These are phyloP conservation scores for Fusarium avenaceum DNA, from an alignment of 2,329 filamentous ascomycete species.

Conservation along the genomic window DNA sequence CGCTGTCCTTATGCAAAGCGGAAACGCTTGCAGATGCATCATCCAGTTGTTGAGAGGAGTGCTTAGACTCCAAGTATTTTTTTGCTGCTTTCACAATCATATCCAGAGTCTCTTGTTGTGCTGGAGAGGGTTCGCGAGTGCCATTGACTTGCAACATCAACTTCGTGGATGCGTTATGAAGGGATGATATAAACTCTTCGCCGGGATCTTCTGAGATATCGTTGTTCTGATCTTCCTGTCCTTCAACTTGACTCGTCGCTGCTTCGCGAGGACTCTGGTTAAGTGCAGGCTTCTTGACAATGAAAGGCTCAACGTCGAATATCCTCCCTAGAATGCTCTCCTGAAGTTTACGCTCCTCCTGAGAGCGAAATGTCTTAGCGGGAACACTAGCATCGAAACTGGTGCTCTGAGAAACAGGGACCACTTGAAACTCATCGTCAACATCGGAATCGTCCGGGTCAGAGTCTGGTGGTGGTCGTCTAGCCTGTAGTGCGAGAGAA, in stretches of 20 bases:
- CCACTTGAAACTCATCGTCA: slow-evolving; percentile 67
- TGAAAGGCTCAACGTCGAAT: slow-evolving; percentile 63
- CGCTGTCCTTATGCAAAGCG: slow-evolving; percentile 10
- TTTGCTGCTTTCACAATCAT: slow-evolving; percentile 65
- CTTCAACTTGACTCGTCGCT: slow-evolving; percentile 29
- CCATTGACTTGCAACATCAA: slow-evolving; percentile 60
- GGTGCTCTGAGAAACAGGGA: slow-evolving; percentile 52
- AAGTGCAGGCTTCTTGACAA: slow-evolving; percentile 54
- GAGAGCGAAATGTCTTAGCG: slow-evolving; percentile 62
- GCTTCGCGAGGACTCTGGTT: slow-evolving; percentile 43
- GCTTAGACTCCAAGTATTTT: slow-evolving; percentile 63
- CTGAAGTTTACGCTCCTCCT: slow-evolving; percentile 68
- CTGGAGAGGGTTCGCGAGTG: slow-evolving; percentile 50
- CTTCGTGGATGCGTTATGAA: slow-evolving; percentile 59
- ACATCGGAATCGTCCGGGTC: slow-evolving; percentile 65
- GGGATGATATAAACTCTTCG: slow-evolving; percentile 50
- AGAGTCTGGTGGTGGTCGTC: slow-evolving; percentile 55
- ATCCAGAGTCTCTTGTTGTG: slow-evolving; percentile 64
- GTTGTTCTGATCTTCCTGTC: slow-evolving; percentile 41
- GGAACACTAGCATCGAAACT: slow-evolving; percentile 58
- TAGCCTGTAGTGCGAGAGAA: slow-evolving; percentile 59
- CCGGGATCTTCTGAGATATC: slow-evolving; percentile 45
- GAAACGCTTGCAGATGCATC: slow-evolving; percentile 23
- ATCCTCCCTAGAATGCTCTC: slow-evolving; percentile 67
- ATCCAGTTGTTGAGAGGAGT: slow-evolving; percentile 30